phyloP scores from a whole-genome alignment of 2,329 filamentous ascomycete genomes.

The Nothophaeocryptopus gaeumannii region DNA sequence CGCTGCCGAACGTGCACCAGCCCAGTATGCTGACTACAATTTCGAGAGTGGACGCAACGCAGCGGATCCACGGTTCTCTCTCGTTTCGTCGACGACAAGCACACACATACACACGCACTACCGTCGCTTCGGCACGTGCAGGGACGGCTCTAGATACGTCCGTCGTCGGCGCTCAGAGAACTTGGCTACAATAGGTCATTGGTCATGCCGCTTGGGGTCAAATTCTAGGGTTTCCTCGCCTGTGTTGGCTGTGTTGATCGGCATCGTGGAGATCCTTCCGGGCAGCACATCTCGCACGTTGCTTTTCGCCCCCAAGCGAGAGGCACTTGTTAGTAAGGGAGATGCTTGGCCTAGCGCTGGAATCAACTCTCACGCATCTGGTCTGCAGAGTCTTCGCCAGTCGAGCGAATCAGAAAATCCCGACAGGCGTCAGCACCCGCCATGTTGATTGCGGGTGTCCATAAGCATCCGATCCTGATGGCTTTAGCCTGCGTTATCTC shows the following conservation, averaged over 20 bases:
- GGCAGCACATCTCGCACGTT: background rate
- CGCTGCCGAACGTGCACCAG: too few relatives aligned
- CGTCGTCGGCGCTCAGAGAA: too few relatives aligned
- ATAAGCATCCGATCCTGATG: background rate
- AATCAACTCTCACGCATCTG: background rate
- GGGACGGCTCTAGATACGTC: too few relatives aligned
- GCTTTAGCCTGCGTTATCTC: conserved; percentile 4
- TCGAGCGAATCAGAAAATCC: background rate
- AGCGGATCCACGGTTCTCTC: background rate
- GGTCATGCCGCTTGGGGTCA: background rate
- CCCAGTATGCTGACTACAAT: too few relatives aligned
- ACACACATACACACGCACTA: background rate
- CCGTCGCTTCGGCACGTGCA: too few relatives aligned
- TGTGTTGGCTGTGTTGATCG: conserved; percentile 9
- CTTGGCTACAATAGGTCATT: background rate
- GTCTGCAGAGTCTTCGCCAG: background rate
- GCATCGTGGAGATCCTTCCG: conserved; percentile 17
- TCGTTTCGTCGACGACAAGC: background rate
- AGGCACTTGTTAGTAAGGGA: conserved; percentile 7
- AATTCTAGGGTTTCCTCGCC: conserved; percentile 1
- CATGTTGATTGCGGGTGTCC: conserved; percentile 2
- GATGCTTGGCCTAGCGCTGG: conserved; percentile 8
- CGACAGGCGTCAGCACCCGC: conserved; percentile 9
- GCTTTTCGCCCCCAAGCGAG: conserved; percentile 11
- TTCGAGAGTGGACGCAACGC: background rate